Evolutionary conservation across 2,329 filamentous ascomycete genomes (phyloP), one percentile per base, ranked within the genome.

Genomic region (Pseudogymnoascus sp.): DNA sequence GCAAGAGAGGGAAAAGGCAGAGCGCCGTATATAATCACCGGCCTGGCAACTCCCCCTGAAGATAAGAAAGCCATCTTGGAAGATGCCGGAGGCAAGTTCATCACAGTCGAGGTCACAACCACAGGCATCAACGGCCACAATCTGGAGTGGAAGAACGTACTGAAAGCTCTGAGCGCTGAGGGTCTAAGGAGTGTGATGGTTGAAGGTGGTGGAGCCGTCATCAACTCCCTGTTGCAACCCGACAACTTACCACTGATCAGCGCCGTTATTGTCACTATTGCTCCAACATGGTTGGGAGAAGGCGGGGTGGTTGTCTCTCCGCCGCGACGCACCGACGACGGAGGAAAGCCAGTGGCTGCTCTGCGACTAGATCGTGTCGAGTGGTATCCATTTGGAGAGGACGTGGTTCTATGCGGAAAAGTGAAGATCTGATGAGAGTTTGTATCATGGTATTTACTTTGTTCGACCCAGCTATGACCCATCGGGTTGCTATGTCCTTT

Each of bases 211-310:
- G 93, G 84, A 0, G 79, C 81, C 10, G 86, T 97, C 35, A 91
- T 97, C 72, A 96, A 95, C 72, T 84, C 88, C 38, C 76, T 97
- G 17, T 79, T 97, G n/a, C 37, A 38, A 38, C 37, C 37, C 15
- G 79, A 82, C 40, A 84, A 86, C 69, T 78, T 84, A 15, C 69
- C 73, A n/a, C 77, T 92, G 7, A 80, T 96, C 44, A 83, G 91
- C 71, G 88, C 88, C 1, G 87, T 96, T 59, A 89, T 97, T 69
- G 82, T 97, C 64, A 97, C 93, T 0, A 86, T 97, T 70, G 92
- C 93, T 2, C 93, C 93, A 7, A 91, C 87, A 0, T 97, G 91
- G 84, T 80, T 97, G n/a, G 93, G 93, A 1, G 81, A 83, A 65
- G 91, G 90, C 2, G 37, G 91, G 7, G 90, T 97, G 9, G 81